phyloP scores from a whole-genome alignment of 495 filamentous ascomycete genomes.

The Aspergillus sclerotiicarbonarius region DNA sequence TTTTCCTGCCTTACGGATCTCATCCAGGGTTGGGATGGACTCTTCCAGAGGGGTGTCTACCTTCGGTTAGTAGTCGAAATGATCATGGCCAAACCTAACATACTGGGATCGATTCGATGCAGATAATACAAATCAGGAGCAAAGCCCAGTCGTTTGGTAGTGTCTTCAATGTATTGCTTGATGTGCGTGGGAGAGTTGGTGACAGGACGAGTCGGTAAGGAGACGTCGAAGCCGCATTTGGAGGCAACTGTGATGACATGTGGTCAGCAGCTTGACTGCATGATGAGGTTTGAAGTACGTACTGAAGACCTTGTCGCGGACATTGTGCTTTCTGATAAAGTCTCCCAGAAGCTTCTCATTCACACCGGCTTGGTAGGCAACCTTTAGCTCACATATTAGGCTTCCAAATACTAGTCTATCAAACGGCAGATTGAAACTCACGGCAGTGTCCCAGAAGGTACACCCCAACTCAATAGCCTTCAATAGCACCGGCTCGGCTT shows the following conservation, averaged over 20 bases:
- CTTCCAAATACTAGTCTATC: no score
- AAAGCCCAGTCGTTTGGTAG: constrained; percentile 50
- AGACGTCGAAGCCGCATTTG: constrained; percentile 43
- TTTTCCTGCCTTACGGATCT: constrained; percentile 44
- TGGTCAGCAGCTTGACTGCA: neutral
- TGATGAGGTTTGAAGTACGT: constrained; percentile 1
- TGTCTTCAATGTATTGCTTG: constrained; percentile 51
- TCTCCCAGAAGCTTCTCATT: constrained; percentile 53
- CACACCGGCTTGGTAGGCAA: constrained; percentile 46
- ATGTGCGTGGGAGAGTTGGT: constrained; percentile 52
- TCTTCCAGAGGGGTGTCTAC: constrained; percentile 48
- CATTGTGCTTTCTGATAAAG: constrained; percentile 52
- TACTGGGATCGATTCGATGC: constrained; percentile 43
- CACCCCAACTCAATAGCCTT: constrained; percentile 52
- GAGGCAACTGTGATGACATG: constrained; percentile 43
- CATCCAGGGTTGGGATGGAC: constrained; percentile 46
- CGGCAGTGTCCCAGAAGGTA: constrained; percentile 55
- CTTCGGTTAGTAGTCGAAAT: neutral
- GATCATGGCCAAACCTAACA: neutral
- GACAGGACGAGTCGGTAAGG: constrained; percentile 25
- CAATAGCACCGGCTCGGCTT: constrained; percentile 49
- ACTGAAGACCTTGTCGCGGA: constrained; percentile 49
- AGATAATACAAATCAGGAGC: constrained; percentile 46
- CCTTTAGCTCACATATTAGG: constrained; percentile 19
- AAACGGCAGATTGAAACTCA: constrained; percentile 15